A percentile compares a stretch with the other conserved stretches of the same genome.
Evolutionary conservation across 345 rosid species (phyloP).

Genomic region (Cardamine chenopodiifolia): DNA sequence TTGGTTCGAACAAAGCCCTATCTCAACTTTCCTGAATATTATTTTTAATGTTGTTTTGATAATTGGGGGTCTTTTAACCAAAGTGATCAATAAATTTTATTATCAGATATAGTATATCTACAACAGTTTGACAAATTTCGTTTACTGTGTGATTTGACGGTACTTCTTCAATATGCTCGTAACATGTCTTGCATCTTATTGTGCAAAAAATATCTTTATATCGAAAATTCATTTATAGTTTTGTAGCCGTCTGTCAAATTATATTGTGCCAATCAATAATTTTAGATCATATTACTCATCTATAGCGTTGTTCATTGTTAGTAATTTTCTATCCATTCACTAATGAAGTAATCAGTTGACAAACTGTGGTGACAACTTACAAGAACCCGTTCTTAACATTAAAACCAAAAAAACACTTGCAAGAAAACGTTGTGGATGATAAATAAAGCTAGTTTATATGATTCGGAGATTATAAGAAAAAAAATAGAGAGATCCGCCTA

Average conservation of each 20-base stretch:
- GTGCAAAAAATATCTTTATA: too few relatives aligned
- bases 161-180: background rate
- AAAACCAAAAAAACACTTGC: too few relatives aligned
- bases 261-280: too few relatives aligned
- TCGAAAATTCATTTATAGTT: too few relatives aligned
- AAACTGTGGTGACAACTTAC: background rate
- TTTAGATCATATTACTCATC: too few relatives aligned
- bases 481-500: constrained; percentile 24
- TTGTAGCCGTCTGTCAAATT: too few relatives aligned
- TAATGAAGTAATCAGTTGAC: too few relatives aligned
- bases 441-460: background rate
- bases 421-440: too few relatives aligned
- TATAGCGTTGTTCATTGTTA: background rate
- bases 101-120: background rate
- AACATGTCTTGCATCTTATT: background rate
- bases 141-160: background rate
- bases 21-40: constrained; percentile 34
- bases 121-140: background rate
- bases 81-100: background rate
- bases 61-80: background rate
- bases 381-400: background rate
- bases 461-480: background rate
- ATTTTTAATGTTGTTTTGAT: background rate
- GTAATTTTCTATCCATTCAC: too few relatives aligned
- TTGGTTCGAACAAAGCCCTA: constrained; percentile 7